A percentile compares a stretch with the other conserved stretches of the same genome.
Evolutionary conservation across 2,329 filamentous ascomycete species (phyloP).

Genomic region (Diaporthe sp.): DNA sequence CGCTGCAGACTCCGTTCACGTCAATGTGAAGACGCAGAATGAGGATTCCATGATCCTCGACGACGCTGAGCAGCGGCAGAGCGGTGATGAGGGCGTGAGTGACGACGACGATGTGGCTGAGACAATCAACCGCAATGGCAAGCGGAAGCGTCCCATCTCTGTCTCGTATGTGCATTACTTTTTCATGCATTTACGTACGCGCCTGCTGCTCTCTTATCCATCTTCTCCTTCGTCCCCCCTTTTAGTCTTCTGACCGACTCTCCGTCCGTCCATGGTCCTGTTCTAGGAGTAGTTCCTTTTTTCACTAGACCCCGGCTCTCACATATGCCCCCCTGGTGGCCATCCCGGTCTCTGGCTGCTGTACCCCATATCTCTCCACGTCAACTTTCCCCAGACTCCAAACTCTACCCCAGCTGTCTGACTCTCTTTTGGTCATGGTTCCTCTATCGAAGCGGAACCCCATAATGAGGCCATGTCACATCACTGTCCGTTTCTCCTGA

Average conservation of each 20-base stretch:
- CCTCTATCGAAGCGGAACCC: conserved; percentile 1
- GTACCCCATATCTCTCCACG: conserved; percentile 21
- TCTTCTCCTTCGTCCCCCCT: conserved; percentile 28
- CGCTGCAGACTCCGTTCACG: conserved; percentile 27
- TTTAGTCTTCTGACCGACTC: conserved; percentile 16
- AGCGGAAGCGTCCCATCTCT: conserved; percentile 70
- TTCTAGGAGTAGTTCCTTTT: background rate
- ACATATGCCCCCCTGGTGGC: conserved; percentile 1
- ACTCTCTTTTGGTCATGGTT: conserved; percentile 8
- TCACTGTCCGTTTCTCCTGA: background rate
- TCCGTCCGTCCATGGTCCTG: conserved; percentile 4
- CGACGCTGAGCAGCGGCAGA: conserved; percentile 33
- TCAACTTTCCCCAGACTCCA: conserved; percentile 26
- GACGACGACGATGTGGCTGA: conserved; percentile 57
- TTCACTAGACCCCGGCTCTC: conserved; percentile 2
- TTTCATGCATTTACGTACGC: background rate
- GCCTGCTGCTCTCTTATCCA: conserved; percentile 14
- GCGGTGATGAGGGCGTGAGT: conserved; percentile 53
- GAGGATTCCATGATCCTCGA: conserved; percentile 27
- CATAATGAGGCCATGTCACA: conserved; percentile 27
- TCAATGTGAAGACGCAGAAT: conserved; percentile 30
- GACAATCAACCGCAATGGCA: conserved; percentile 54
- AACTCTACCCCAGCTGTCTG: conserved; percentile 4
- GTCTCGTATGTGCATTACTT: conserved; percentile 61
- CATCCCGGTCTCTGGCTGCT: conserved; percentile 7